phyloP scores from a whole-genome alignment of 495 filamentous ascomycete species.

The Cudoniella acicularis region DNA sequence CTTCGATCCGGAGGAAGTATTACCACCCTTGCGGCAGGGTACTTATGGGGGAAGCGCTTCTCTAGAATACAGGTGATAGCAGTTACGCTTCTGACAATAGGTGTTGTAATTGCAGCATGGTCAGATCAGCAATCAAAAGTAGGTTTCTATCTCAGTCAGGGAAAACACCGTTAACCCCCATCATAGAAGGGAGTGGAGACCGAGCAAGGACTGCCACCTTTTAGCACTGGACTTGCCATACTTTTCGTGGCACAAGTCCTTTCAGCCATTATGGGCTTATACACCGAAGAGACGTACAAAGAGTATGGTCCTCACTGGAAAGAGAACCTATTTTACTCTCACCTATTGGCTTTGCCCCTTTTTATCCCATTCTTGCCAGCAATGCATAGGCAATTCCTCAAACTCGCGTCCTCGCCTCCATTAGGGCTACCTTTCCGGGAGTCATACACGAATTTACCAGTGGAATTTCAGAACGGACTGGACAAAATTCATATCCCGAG shows the following conservation, averaged over 20 bases:
- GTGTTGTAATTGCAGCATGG: slow-evolving; percentile 82
- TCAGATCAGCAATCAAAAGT: slow-evolving; percentile 84
- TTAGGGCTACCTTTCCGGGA: slow-evolving; percentile 36
- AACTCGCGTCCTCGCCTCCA: slow-evolving; percentile 45
- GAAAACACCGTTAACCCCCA: slow-evolving; percentile 4
- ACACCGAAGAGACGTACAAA: slow-evolving; percentile 85
- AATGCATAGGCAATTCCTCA: slow-evolving; percentile 45
- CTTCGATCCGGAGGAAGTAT: slow-evolving; percentile 92
- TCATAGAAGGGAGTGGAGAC: slow-evolving; percentile 26
- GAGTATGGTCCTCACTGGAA: slow-evolving; percentile 87
- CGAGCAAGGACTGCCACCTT: slow-evolving; percentile 36
- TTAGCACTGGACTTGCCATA: slow-evolving; percentile 75
- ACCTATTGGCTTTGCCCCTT: slow-evolving; percentile 71
- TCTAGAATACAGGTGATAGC: slow-evolving; percentile 72
- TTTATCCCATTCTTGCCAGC: slow-evolving; percentile 54
- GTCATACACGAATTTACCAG: slow-evolving; percentile 27
- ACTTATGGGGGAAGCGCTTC: slow-evolving; percentile 79
- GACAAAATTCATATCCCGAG: slow-evolving; percentile 54
- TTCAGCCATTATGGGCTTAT: slow-evolving; percentile 91
- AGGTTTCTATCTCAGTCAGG: slow-evolving; percentile 19
- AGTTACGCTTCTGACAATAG: slow-evolving; percentile 77
- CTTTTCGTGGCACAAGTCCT: slow-evolving; percentile 86
- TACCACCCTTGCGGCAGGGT: slow-evolving; percentile 85
- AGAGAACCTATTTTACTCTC: slow-evolving; percentile 94
- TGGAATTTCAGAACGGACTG: slow-evolving; percentile 26